These are phyloP conservation scores for Chenopodium quinoa DNA, from an alignment of 148 eudicot genomes.

Conservation along the genomic window DNA sequence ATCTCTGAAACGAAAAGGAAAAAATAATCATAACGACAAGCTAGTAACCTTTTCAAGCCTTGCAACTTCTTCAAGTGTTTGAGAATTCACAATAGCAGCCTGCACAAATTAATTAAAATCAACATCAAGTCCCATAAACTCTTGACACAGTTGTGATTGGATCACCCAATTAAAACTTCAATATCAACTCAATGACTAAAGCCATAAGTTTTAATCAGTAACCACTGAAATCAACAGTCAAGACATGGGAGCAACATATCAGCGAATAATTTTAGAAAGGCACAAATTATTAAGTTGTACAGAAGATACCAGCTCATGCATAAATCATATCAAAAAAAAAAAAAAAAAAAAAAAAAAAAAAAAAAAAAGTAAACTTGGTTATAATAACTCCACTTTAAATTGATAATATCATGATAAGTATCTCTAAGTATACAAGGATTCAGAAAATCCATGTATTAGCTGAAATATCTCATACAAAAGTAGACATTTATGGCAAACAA, in stretches of 20 bases:
- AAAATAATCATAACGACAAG: slow-evolving; percentile 3
- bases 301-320: too few species aligned
- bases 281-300: neutral
- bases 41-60: slow-evolving; percentile 84
- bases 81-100: slow-evolving; percentile 98
- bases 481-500: neutral
- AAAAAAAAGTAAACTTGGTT: too few species aligned
- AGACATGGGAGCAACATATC: neutral
- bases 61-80: slow-evolving; percentile 99
- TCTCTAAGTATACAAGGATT: neutral
- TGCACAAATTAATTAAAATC: slow-evolving; percentile 33
- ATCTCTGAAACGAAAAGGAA: neutral
- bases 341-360: too few species aligned
- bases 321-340: too few species aligned
- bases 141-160: neutral
- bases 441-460: neutral
- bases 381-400: neutral
- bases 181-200: neutral
- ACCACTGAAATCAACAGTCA: neutral
- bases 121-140: neutral
- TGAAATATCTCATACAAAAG: neutral
- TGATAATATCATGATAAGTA: neutral
- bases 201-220: neutral
- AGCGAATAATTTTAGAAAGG: neutral
- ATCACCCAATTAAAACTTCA: neutral